Evolutionary conservation across 2,329 filamentous ascomycete genomes (phyloP).

Genomic region (Colletotrichum tofieldiae): DNA sequence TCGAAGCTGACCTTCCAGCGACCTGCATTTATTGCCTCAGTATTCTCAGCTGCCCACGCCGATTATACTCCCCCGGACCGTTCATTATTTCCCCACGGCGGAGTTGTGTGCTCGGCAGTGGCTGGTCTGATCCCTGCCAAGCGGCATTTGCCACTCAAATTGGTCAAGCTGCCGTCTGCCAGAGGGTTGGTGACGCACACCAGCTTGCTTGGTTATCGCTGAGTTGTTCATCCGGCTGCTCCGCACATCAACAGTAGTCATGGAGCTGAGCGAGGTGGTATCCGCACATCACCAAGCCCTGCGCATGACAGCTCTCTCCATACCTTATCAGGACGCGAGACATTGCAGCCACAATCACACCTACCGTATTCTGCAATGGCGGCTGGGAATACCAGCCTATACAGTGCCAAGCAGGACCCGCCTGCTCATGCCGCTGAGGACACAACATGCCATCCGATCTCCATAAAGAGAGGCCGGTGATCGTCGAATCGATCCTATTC

Average conservation of each 20-base stretch:
- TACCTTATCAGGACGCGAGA: slow-evolving; percentile 20
- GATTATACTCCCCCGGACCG: background rate
- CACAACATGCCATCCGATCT: background rate
- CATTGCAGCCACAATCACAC: slow-evolving; percentile 36
- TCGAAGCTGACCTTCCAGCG: background rate
- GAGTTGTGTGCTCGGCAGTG: slow-evolving; percentile 16
- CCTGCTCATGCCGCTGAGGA: fast-evolving
- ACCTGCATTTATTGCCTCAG: background rate
- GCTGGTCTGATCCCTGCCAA: slow-evolving; percentile 10
- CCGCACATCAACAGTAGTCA: too few relatives aligned
- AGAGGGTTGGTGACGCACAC: background rate
- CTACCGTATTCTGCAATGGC: slow-evolving; percentile 39
- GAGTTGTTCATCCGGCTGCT: background rate
- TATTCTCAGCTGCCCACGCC: background rate
- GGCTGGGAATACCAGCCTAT: slow-evolving; percentile 15
- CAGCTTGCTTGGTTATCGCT: too few relatives aligned
- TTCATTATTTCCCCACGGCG: background rate
- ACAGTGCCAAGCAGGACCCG: background rate
- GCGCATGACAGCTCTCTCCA: background rate
- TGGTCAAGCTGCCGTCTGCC: background rate
- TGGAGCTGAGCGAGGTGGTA: too few relatives aligned
- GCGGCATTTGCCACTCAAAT: background rate
- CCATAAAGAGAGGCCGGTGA: slow-evolving; percentile 18
- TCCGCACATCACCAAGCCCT: background rate
- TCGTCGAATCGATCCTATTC: background rate